Conservation (phyloP, 805 yeast species). For the Sungouiozyma ichnusensis region DNA sequence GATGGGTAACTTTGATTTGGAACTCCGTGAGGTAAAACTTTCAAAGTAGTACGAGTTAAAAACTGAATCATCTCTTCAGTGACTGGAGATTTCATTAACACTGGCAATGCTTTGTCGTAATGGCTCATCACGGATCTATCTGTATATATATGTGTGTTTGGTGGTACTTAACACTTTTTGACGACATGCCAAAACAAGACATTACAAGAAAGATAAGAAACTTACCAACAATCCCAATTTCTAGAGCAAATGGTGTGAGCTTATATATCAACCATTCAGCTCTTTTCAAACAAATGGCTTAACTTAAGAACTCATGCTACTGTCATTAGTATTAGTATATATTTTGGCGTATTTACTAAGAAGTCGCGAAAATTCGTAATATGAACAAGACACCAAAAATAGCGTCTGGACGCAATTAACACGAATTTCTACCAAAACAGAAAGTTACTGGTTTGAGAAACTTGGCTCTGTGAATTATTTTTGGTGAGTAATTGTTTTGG, state of each 20-base stretch:
- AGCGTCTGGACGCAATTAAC: neutral
- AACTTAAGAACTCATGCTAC: no score
- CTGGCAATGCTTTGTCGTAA: conserved; percentile 44
- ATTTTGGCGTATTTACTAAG: neutral
- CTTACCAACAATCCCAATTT: neutral
- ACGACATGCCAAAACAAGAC: no score
- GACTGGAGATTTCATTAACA: conserved; percentile 55
- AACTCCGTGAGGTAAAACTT: conserved; percentile 47
- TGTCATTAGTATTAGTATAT: no score
- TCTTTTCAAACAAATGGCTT: no score
- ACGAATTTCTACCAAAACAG: neutral
- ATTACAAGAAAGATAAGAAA: no score
- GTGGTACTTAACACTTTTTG: neutral
- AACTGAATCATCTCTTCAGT: conserved; percentile 67
- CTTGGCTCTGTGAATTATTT: no score
- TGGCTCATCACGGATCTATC: conserved; percentile 12
- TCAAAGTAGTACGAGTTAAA: conserved; percentile 54
- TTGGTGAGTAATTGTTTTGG: no score
- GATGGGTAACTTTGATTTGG: conserved; percentile 19
- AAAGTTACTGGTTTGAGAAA: neutral
- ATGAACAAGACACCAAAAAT: neutral
- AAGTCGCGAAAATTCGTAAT: neutral
- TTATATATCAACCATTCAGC: neutral
- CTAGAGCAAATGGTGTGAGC: neutral
- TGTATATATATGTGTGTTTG: neutral